Conservation (phyloP, 176 grass and related monocot genomes). For the Avena atlantica region DNA sequence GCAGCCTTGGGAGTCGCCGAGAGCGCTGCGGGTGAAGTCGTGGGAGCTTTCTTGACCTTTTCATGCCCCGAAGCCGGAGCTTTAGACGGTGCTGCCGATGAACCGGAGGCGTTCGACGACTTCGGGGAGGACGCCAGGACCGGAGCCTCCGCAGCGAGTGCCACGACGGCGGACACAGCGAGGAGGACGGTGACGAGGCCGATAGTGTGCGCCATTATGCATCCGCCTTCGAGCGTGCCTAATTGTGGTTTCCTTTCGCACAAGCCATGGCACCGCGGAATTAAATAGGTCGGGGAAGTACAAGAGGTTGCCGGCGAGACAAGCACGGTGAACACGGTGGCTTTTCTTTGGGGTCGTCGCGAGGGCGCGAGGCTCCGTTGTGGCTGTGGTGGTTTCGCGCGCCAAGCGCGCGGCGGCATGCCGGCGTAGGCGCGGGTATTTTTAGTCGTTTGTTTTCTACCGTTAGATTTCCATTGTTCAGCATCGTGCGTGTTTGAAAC, state of each 20-base stretch:
- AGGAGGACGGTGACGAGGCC: conserved; percentile 39
- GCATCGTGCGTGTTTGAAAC: neutral
- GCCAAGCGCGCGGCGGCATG: conserved; percentile 11
- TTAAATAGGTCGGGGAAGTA: conserved; percentile 20
- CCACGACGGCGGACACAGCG: conserved; percentile 12
- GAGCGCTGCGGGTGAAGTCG: neutral
- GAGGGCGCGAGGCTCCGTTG: neutral
- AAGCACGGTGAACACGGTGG: conserved; percentile 49
- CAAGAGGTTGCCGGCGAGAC: conserved; percentile 35
- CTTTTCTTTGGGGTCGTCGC: conserved; percentile 34
- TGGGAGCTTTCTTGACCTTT: conserved; percentile 46
- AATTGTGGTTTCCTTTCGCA: neutral
- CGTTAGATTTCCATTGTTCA: neutral
- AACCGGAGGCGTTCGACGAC: conserved; percentile 1
- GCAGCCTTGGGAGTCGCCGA: conserved; percentile 17
- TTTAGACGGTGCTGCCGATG: conserved; percentile 39
- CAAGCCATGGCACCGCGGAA: neutral
- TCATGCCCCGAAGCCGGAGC: conserved; percentile 1
- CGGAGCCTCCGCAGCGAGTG: conserved; percentile 40
- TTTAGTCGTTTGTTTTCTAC: conserved; percentile 33
- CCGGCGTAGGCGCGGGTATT: conserved; percentile 17
- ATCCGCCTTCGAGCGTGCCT: conserved; percentile 7
- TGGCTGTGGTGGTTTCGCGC: conserved; percentile 19
- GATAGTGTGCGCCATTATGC: conserved; percentile 46
- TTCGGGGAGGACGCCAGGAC: conserved; percentile 50